Evolutionary conservation across 2,329 filamentous ascomycete species (phyloP).

Genomic region (Pyrenochaeta sp.): DNA sequence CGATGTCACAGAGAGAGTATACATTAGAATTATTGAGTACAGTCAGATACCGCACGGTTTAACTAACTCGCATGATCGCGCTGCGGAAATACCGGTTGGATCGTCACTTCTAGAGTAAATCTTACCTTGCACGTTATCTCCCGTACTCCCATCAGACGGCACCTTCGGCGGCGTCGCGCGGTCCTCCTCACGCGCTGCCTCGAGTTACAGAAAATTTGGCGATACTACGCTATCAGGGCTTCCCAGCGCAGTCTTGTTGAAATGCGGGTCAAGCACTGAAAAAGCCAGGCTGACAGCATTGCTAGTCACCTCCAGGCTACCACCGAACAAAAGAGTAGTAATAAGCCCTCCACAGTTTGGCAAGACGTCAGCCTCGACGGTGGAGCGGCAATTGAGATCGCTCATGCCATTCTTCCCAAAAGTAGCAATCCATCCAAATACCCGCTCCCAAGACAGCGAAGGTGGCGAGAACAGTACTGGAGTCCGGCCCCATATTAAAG

Average conservation of each 20-base stretch:
- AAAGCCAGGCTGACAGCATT: background rate
- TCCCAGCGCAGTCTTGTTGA: background rate
- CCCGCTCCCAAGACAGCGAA: no score
- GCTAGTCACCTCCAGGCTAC: background rate
- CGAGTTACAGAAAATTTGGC: background rate
- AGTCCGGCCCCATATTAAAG: no score
- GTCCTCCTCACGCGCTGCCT: background rate
- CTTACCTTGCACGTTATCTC: background rate
- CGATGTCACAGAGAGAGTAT: no score
- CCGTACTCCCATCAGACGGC: background rate
- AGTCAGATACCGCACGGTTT: no score
- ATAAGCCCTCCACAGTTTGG: background rate
- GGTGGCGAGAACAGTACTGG: no score
- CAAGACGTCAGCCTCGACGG: no score
- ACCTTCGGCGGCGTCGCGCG: background rate
- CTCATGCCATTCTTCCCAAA: no score
- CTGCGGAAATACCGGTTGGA: background rate
- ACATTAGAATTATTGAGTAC: no score
- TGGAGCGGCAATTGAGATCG: no score
- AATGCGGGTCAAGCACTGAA: background rate
- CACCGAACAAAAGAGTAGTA: background rate
- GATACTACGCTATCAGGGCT: background rate
- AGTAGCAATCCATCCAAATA: no score
- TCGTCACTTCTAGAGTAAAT: background rate
- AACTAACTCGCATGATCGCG: background rate